phyloP scores from a whole-genome alignment of 2,329 filamentous ascomycete species.

The Claviceps sorghi region DNA sequence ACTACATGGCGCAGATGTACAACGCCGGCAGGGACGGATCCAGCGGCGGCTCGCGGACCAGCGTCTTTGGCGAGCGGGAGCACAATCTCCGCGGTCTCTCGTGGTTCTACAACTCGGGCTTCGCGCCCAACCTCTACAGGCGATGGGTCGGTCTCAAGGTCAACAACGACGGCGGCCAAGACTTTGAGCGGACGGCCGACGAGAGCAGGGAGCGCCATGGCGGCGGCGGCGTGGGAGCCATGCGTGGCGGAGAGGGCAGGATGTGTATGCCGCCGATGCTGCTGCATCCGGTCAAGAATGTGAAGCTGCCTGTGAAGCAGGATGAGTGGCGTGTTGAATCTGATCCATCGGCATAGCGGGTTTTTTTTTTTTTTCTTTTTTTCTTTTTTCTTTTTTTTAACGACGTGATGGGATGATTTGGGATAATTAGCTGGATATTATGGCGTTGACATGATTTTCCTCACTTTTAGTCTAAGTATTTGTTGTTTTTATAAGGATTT shows the following conservation, averaged over 20 bases:
- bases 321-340: slow-evolving; percentile 26
- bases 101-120: slow-evolving; percentile 85
- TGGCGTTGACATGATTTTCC: too few relatives aligned
- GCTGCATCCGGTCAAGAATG: slow-evolving; percentile 73
- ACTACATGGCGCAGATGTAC: slow-evolving; percentile 63
- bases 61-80: slow-evolving; percentile 69
- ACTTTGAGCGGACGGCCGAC: slow-evolving; percentile 51
- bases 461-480: too few relatives aligned
- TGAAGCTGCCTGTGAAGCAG: slow-evolving; percentile 46
- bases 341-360: slow-evolving; percentile 29
- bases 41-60: slow-evolving; percentile 56
- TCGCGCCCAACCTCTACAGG: slow-evolving; percentile 66
- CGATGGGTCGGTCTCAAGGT: slow-evolving; percentile 76
- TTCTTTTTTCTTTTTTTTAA: slow-evolving; percentile 9
- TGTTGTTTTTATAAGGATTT: too few relatives aligned
- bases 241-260: slow-evolving; percentile 58
- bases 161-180: slow-evolving; percentile 63
- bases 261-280: slow-evolving; percentile 89
- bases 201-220: slow-evolving; percentile 35
- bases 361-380: neutral
- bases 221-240: slow-evolving; percentile 30
- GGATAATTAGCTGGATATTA: too few relatives aligned
- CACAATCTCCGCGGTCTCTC: slow-evolving; percentile 77
- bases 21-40: slow-evolving; percentile 67
- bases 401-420: too few relatives aligned